Conservation (phyloP, 495 filamentous ascomycete species). For the Aspergillus steynii region DNA sequence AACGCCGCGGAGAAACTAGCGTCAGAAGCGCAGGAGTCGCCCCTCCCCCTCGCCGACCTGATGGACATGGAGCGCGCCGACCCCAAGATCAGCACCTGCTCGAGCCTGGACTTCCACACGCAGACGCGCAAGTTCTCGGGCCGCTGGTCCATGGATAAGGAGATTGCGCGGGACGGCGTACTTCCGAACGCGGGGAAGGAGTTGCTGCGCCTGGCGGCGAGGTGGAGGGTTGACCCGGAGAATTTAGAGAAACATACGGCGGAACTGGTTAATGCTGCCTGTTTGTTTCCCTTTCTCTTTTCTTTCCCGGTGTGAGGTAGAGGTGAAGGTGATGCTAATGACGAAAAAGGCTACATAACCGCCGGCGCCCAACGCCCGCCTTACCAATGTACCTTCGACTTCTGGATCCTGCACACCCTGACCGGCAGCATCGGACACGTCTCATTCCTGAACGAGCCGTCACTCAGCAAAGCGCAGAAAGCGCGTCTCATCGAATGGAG, state of each 20-base stretch:
- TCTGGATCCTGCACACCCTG: background rate
- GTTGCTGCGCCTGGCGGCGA: background rate
- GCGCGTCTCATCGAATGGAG: background rate
- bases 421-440: background rate
- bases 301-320: no score
- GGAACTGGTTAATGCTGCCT: background rate
- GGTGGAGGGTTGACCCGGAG: background rate
- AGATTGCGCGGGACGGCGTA: background rate
- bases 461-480: background rate
- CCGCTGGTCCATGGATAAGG: background rate
- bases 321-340: background rate
- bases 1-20: background rate
- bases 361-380: background rate
- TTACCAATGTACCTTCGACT: background rate
- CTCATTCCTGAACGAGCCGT: background rate
- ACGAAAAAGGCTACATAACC: background rate
- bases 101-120: background rate
- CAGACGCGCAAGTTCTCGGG: background rate
- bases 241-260: background rate
- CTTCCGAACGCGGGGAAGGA: background rate
- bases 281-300: background rate
- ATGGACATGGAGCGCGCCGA: background rate
- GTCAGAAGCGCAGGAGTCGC: background rate
- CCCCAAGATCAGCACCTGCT: background rate
- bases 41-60: background rate